phyloP scores from a whole-genome alignment of 305 asterid species.

The Fraxinus greggii region DNA sequence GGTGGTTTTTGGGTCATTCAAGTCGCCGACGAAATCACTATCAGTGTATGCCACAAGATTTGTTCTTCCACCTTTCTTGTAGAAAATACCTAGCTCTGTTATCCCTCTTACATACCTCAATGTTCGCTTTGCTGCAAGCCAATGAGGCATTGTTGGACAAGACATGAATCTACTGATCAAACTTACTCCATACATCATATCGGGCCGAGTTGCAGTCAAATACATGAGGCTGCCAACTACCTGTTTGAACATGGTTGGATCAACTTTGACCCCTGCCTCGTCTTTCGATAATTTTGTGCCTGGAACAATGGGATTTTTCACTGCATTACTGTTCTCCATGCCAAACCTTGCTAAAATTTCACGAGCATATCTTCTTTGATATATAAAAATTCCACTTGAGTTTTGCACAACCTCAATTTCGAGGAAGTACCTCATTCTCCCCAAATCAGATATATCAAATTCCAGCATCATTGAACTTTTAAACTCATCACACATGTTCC shows the following conservation, averaged over 20 bases:
- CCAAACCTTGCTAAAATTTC: not conserved
- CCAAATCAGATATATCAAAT: constrained; percentile 17
- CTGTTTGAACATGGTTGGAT: not conserved
- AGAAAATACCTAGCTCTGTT: not conserved
- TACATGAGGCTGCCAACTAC: constrained; percentile 20
- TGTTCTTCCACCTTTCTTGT: not conserved
- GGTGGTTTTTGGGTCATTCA: not conserved
- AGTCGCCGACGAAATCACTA: constrained; percentile 3
- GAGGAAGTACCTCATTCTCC: constrained; percentile 2
- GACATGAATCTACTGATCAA: constrained; percentile 13
- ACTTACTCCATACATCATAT: constrained; percentile 14
- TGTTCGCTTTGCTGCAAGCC: constrained; percentile 10
- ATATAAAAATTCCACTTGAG: not conserved
- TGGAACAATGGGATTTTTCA: not conserved
- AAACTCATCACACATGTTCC: not conserved
- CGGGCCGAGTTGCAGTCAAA: constrained; percentile 13
- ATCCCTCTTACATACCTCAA: not conserved
- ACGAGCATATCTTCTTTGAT: not conserved
- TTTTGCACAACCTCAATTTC: not conserved
- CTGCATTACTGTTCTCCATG: not conserved
- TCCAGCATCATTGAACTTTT: constrained; percentile 1
- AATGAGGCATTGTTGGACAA: not conserved
- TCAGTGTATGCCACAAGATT: not conserved
- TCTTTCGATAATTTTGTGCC: not conserved
- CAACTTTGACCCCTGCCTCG: too few relatives aligned